Evolutionary conservation across 2,329 filamentous ascomycete species (phyloP).

Genomic region (Claviceps sp.): DNA sequence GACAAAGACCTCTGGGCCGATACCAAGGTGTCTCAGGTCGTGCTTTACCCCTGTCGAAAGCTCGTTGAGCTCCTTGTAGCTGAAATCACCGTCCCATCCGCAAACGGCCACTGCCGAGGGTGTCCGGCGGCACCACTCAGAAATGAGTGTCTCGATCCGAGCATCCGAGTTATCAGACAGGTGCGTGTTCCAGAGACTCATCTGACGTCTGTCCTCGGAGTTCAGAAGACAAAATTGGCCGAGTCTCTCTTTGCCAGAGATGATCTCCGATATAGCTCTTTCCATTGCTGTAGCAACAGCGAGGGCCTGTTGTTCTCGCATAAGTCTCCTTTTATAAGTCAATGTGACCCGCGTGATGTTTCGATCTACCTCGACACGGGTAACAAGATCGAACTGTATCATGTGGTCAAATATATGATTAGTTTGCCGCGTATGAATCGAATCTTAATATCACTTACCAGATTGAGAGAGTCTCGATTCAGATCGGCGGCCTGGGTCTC

Average conservation of each 20-base stretch:
- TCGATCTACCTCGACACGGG: background rate
- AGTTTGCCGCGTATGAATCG: too few relatives aligned
- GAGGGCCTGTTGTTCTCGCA: background rate
- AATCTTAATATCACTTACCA: background rate
- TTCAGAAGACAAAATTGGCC: background rate
- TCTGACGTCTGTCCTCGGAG: background rate
- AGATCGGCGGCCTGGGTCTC: background rate
- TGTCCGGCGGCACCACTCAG: background rate
- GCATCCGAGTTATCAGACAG: background rate
- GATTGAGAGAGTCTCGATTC: background rate
- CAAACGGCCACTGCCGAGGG: constrained; percentile 1
- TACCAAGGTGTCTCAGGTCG: constrained; percentile 1
- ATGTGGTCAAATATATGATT: too few relatives aligned
- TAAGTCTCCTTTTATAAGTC: background rate
- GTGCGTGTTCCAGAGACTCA: background rate
- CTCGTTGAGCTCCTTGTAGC: constrained; percentile 19
- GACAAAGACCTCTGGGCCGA: background rate
- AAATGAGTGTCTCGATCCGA: background rate
- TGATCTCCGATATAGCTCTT: background rate
- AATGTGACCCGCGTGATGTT: background rate
- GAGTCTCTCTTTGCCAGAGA: background rate
- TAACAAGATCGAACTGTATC: background rate
- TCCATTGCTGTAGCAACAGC: background rate
- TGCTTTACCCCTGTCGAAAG: constrained; percentile 2
- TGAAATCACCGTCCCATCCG: constrained; percentile 26